Evolutionary conservation across 2,329 filamentous ascomycete genomes (phyloP).

Genomic region (Drechslerella coelobrocha): DNA sequence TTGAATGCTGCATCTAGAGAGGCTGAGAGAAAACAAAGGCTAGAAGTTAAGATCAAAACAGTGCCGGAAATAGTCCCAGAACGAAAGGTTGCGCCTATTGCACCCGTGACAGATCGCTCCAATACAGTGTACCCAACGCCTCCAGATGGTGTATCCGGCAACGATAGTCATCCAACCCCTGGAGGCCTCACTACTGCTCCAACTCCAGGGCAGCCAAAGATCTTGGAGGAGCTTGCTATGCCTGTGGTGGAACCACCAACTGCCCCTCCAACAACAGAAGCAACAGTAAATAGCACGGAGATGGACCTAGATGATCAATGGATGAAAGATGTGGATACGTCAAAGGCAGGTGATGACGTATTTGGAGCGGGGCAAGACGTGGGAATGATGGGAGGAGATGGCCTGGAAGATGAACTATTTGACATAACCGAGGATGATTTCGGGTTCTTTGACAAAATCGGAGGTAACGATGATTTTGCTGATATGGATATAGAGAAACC

Average conservation of each 20-base stretch:
- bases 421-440: constrained; percentile 48
- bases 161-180: constrained; percentile 38
- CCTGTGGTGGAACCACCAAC: constrained; percentile 30
- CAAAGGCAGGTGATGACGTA: constrained; percentile 41
- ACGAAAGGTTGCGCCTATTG: constrained; percentile 3
- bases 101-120: constrained; percentile 37
- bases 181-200: constrained; percentile 29
- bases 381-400: constrained; percentile 14
- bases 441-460: constrained; percentile 39
- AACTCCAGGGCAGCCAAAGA: constrained; percentile 28
- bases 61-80: constrained; percentile 7
- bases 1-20: constrained; percentile 15
- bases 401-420: constrained; percentile 36
- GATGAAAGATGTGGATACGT: constrained; percentile 36
- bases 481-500: constrained; percentile 34
- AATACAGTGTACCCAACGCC: constrained; percentile 46
- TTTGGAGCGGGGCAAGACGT: constrained; percentile 31
- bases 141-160: constrained; percentile 38
- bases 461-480: constrained; percentile 18
- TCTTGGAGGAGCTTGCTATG: constrained; percentile 12
- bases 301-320: constrained; percentile 48
- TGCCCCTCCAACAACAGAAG: constrained; percentile 37
- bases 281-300: constrained; percentile 32
- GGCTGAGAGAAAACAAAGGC: constrained; percentile 23
- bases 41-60: constrained; percentile 29